Percentiles rank a stretch among this genome's conserved stretches.
Evolutionary conservation across 352 stramenopile genomes (phyloP).

Genomic region (Globisporangium nunn): DNA sequence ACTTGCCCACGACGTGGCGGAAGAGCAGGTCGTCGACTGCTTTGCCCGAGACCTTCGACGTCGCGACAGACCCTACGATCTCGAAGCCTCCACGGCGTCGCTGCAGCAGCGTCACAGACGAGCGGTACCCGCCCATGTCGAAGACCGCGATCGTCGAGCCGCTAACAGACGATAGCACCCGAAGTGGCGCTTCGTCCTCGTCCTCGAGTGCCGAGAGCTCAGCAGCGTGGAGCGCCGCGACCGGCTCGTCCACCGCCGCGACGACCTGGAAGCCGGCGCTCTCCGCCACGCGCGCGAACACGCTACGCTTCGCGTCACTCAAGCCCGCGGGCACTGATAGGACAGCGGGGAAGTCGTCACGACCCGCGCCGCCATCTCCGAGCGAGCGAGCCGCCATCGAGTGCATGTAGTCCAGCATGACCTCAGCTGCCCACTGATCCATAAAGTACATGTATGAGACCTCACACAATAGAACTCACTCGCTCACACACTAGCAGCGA

Average conservation of each 20-base stretch:
- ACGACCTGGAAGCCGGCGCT: conserved; percentile 55
- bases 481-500: no score
- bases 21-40: conserved; percentile 47
- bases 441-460: neutral
- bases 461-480: neutral
- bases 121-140: conserved; percentile 61
- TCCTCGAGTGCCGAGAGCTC: conserved; percentile 33
- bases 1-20: conserved; percentile 38
- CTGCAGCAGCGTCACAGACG: conserved; percentile 44
- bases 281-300: conserved; percentile 40
- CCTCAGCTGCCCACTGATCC: conserved; percentile 44
- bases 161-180: conserved; percentile 2
- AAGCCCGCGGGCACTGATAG: conserved; percentile 39
- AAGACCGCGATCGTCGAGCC: conserved; percentile 42
- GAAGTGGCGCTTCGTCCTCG: conserved; percentile 1
- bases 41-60: conserved; percentile 32
- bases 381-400: conserved; percentile 34
- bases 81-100: conserved; percentile 23
- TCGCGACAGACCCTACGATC: conserved; percentile 29
- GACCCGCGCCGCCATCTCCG: conserved; percentile 20
- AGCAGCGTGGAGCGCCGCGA: conserved; percentile 53
- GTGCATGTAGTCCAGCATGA: conserved; percentile 54
- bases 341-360: conserved; percentile 36
- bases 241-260: conserved; percentile 43
- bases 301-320: conserved; percentile 21